Conservation (phyloP, 768 basidiomycete genomes). For the Chalciporus chontae region DNA sequence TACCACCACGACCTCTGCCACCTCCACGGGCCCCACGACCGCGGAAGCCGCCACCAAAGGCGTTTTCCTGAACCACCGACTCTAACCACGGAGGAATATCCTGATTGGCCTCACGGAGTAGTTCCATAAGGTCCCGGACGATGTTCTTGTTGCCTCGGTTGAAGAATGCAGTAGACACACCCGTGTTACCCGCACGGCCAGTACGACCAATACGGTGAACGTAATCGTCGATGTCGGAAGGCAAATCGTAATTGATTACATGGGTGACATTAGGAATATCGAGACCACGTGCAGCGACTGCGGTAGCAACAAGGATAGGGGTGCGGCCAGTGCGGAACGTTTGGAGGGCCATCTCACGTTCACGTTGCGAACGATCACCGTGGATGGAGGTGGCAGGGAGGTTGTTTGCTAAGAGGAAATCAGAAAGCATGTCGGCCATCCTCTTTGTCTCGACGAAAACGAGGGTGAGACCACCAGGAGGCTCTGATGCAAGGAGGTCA, state of each 20-base stretch:
- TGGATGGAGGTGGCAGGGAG: constrained; percentile 96
- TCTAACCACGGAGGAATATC: constrained; percentile 92
- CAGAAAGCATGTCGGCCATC: constrained; percentile 98
- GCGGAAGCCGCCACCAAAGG: constrained; percentile 58
- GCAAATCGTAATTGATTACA: constrained; percentile 97
- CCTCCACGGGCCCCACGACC: constrained; percentile 57
- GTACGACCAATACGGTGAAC: constrained; percentile 98
- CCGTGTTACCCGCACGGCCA: constrained; percentile 97
- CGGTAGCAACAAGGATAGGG: constrained; percentile 95
- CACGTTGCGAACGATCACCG: constrained; percentile 95
- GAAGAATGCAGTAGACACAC: constrained; percentile 94
- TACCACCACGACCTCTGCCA: constrained; percentile 36
- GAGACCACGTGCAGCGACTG: constrained; percentile 97
- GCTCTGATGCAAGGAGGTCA: constrained; percentile 83
- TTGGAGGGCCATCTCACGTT: constrained; percentile 92
- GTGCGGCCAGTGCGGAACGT: constrained; percentile 95
- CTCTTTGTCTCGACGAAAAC: constrained; percentile 99
- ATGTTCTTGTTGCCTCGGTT: constrained; percentile 92
- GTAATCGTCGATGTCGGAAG: constrained; percentile 98
- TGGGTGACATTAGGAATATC: constrained; percentile 99
- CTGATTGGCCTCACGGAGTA: constrained; percentile 94
- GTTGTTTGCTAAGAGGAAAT: constrained; percentile 81
- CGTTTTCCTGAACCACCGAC: constrained; percentile 75
- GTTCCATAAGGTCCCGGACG: constrained; percentile 86
- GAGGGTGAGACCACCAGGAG: constrained; percentile 73